Evolutionary conservation across 768 basidiomycete genomes (phyloP).

Genomic region (Hortiboletus flavorubellus): DNA sequence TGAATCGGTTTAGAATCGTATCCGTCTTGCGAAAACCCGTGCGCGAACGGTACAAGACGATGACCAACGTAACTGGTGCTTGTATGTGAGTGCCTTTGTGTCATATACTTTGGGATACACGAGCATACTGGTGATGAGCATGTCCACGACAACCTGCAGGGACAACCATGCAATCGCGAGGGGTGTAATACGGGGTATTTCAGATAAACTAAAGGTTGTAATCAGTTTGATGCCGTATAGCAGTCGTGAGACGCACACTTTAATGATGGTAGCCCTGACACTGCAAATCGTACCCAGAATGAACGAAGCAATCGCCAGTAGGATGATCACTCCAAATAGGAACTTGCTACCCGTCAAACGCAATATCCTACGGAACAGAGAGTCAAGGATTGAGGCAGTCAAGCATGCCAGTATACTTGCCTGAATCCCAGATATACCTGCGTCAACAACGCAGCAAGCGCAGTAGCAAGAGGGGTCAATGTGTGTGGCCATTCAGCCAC

Average conservation of each 20-base stretch:
- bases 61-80: slow-evolving; percentile 14
- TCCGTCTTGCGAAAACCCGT: slow-evolving; percentile 55
- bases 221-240: not conserved
- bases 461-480: slow-evolving; percentile 46
- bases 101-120: no score
- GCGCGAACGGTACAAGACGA: slow-evolving; percentile 23
- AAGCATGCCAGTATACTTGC: slow-evolving; percentile 22
- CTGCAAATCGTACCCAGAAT: slow-evolving; percentile 43
- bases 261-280: slow-evolving; percentile 41
- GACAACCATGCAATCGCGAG: slow-evolving; percentile 48
- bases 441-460: slow-evolving; percentile 45
- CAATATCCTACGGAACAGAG: slow-evolving; percentile 6
- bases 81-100: not conserved
- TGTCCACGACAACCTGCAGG: slow-evolving; percentile 43
- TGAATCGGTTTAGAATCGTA: slow-evolving; percentile 28
- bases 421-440: slow-evolving; percentile 48
- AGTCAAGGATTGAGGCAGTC: no score
- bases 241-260: slow-evolving; percentile 31
- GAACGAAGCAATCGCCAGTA: slow-evolving; percentile 38
- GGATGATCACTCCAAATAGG: slow-evolving; percentile 33
- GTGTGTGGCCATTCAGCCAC: slow-evolving; percentile 47
- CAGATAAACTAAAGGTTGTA: slow-evolving; percentile 32
- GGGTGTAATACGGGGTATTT: slow-evolving; percentile 38
- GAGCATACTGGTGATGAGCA: slow-evolving; percentile 40
- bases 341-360: slow-evolving; percentile 10